Evolutionary conservation across 2,329 filamentous ascomycete species (phyloP), one percentile per base, ranked within the genome.

Genomic region (Orbilia javanica): DNA sequence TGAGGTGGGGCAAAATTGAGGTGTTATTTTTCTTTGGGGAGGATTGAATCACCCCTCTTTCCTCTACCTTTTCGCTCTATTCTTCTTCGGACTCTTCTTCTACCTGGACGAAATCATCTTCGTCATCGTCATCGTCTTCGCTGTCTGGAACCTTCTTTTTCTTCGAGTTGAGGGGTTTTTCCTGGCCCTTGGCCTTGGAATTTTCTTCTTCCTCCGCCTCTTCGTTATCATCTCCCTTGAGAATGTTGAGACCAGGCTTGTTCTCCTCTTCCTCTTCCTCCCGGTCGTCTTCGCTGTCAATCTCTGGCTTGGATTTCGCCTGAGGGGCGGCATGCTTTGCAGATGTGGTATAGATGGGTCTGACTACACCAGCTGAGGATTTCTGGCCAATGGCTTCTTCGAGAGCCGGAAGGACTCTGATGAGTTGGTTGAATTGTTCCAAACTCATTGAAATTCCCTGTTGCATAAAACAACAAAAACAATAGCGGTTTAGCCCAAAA

Each of bases 401-500:
- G 83, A 92, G 87, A 20, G 86, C 84, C 1, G 90, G 89, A 3
- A 90, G 86, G 5, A 85, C 86, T 74, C 86, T 86, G 65, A 91
- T 80, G 8, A 92, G 83, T 1, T 85, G 85, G 67, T 86, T 85
- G 83, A 90, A 91, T 83, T 92, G 90, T 8, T 91, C 89, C 7
- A 90, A 81, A 0, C 86, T 86, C n/a, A 92, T 85, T 20, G 89
- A 90, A 71, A 92, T 91, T 10, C 90, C 90, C 90, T 91, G 57
- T 22, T 13, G 10, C n/a, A n/a, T n/a, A n/a, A n/a, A n/a, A n/a
- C n/a, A n/a, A 50, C 8, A 18, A 46, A 18, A n/a, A 18, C 18
- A n/a, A n/a, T 13, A 60, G n/a, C 5, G 2, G 48, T 57, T 36
- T 73, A 68, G 63, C 74, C 69, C 46, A 50, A 15, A n/a, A n/a